Base-by-base conservation (phyloP, 306 rosid genomes). In the Sophora flavescens region DNA sequence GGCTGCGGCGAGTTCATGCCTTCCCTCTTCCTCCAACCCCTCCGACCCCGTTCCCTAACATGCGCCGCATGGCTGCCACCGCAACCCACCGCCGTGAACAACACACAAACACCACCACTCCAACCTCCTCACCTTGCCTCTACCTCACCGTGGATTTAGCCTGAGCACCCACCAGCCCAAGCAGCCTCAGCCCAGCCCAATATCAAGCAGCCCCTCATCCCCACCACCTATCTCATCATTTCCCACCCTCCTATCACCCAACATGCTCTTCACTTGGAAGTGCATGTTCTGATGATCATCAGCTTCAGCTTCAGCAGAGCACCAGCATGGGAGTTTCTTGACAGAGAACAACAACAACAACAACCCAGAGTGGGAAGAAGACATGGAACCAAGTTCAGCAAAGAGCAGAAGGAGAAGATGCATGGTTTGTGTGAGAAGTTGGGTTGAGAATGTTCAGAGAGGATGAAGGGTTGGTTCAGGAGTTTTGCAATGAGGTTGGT, bases 61-160 rank as follows among this genome's bases (percentile, higher is more conserved):
- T 91, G 98, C 52, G 95, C 91, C 44, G 98, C 96, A 5, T 93
- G 95, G 93, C 41, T 93, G 98, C 70, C 98, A 93, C 88, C 96
- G 98, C 45, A 93, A 91, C 81, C 88, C 98, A 93, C 89, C 97
- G 96, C 86, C 97, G 96, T 1, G 84, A 44, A 44, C 50, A 44
- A 39, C 50, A 56, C 85, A 1, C 81, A 82, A 65, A 0, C 6
- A 6, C 51, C 13, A 81, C 50, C 44, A 14, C 22, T 72, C 74
- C 52, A 30, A 14, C 28, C 84, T 67, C 54, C 42, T 79, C 41
- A 84, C 47, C 76, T 83, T 14, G 3, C 45, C 84, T 7, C 87
- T 75, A 8, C 42, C 30, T 0, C 70, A 14, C 22, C 78, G 45
- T 11, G 86, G 87, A 42, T 10, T 69, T 1, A 87, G 87, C 75